Evolutionary conservation across 164 flowering plant genomes (phyloP).

Genomic region (Annona squamosa): DNA sequence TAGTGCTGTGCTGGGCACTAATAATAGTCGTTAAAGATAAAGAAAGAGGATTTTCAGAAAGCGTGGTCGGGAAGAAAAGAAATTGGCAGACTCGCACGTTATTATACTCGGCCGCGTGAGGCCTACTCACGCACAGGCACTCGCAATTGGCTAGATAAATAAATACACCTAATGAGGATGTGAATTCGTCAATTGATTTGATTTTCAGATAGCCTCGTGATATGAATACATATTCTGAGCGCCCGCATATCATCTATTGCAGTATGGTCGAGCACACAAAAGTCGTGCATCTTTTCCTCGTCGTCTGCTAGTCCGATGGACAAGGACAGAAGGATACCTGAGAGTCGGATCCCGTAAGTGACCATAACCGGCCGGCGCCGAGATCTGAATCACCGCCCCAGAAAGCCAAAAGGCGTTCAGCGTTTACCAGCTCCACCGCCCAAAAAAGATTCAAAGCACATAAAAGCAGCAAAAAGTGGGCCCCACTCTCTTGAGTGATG

Average conservation of each 20-base stretch:
- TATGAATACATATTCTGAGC: neutral
- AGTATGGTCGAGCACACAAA: neutral
- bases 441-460: constrained; percentile 22
- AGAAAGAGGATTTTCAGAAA: constrained; percentile 6
- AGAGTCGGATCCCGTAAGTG: neutral
- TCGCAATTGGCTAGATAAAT: neutral
- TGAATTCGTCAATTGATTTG: too few species aligned
- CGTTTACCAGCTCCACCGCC: constrained; percentile 24
- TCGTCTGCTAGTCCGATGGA: neutral
- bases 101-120: neutral
- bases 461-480: neutral
- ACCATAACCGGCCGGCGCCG: neutral
- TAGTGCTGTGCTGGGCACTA: neutral
- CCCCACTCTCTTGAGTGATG: neutral
- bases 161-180: too few species aligned
- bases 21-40: neutral
- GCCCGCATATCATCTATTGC: neutral
- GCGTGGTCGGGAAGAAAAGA: constrained; percentile 12
- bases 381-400: constrained; percentile 6
- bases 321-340: too few species aligned
- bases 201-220: too few species aligned
- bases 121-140: neutral
- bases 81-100: too few species aligned
- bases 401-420: neutral
- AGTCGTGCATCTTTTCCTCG: neutral